Base-by-base conservation (phyloP, 176 grass and related monocot species). In the Carex scoparia region DNA sequence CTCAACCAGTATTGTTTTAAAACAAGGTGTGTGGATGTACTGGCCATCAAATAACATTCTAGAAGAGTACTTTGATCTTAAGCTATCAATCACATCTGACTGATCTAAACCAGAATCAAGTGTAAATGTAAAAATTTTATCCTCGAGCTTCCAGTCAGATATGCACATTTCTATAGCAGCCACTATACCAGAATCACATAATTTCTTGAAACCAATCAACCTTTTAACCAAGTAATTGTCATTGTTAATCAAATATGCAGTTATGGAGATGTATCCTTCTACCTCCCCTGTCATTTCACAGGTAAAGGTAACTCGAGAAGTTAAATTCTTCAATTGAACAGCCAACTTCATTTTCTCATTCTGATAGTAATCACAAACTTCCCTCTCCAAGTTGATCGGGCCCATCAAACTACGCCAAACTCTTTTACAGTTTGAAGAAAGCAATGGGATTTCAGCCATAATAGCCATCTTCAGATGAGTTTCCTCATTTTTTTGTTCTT, bases 291-390 rank as follows among this genome's bases (percentile, higher is more conserved):
- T 7, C 18, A 33, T 77, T 77, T 77, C 73, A 77, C 73, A 77
- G 49, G 49, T 77, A 55, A 77, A 77, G 46, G 11, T 56, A 32
- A 77, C 49, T 77, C 73, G 48, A 77, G 73, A 77, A 77, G 73
- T 33, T 77, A 77, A 77, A 77, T 77, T 54, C 12, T 77, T 77
- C 49, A 77, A 56, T 54, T 77, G 49, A 55, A 77, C 73, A 77
- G 49, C 49, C 49, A 57, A 16, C 73, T 56, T 77, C 49, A 16
- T 77, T 77, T 77, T 77, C 46, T 77, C 49, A 77, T 77, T 77
- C 73, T 33, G 73, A 77, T 77, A 77, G 5, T 77, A 56, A 33
- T 48, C 73, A 56, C 73, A 77, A 77, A 77, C 73, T 77, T 77
- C 73, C 14, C 49, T 56, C 49, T 77, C 73, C 1, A 77, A 56